Percentiles rank a stretch among this genome's conserved stretches.
phyloP scores from a whole-genome alignment of 192 early-diverging fungal species.

The Spizellomyces punctatus region DNA sequence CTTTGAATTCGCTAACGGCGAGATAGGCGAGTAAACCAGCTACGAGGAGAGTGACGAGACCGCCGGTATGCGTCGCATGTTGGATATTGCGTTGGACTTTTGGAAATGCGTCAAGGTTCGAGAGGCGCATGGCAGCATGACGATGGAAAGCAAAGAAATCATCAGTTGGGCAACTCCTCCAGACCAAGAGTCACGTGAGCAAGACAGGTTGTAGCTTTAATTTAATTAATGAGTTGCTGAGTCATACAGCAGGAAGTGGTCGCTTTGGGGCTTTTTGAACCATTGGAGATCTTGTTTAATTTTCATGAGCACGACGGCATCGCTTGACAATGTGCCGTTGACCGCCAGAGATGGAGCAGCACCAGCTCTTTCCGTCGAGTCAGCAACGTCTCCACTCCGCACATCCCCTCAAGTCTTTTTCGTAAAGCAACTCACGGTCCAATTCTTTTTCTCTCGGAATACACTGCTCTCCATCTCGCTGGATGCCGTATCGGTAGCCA shows the following conservation, averaged over 20 bases:
- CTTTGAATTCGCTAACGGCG: constrained; percentile 66
- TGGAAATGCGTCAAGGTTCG: constrained; percentile 78
- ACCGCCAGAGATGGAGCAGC: too few relatives aligned
- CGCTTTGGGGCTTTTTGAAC: neutral
- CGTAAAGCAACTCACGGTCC: constrained; percentile 5
- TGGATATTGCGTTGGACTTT: constrained; percentile 85
- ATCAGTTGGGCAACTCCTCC: too few relatives aligned
- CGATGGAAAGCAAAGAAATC: neutral
- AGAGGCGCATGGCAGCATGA: constrained; percentile 10
- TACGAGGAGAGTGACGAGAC: constrained; percentile 72
- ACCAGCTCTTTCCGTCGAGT: neutral
- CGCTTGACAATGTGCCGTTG: too few relatives aligned
- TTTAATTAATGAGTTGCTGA: too few relatives aligned
- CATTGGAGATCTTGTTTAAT: neutral
- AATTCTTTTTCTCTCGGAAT: constrained; percentile 18
- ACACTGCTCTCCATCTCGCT: neutral
- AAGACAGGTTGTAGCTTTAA: too few relatives aligned
- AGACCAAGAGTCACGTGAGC: too few relatives aligned
- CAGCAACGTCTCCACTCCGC: neutral
- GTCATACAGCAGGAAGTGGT: neutral
- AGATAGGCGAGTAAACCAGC: constrained; percentile 68
- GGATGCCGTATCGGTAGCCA: neutral
- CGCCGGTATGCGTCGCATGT: constrained; percentile 69
- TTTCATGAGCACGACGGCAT: neutral
- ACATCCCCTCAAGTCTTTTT: neutral